phyloP scores from a whole-genome alignment of 2,329 filamentous ascomycete genomes.

The Nigrospora oryzae region DNA sequence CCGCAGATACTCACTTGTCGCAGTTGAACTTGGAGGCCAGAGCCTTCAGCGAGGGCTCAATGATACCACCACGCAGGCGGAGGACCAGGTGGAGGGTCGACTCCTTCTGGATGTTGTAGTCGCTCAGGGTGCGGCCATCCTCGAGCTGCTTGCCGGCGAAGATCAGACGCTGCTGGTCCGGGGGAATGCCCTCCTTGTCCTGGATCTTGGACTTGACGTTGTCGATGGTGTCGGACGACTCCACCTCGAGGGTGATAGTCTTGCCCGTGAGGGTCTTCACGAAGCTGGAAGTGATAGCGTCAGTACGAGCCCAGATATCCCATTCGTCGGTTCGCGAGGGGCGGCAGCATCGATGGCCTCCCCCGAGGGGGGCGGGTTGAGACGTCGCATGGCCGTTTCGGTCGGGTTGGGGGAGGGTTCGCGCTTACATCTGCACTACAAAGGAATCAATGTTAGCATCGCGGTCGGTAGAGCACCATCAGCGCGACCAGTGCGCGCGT shows the following conservation, averaged over 20 bases:
- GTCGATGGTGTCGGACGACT: slow-evolving; percentile 98
- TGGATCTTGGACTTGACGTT: slow-evolving; percentile 99
- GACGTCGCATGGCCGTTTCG: slow-evolving; percentile 16
- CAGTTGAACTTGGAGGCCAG: slow-evolving; percentile 99
- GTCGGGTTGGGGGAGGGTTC: slow-evolving; percentile 28
- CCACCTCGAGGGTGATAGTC: slow-evolving; percentile 99
- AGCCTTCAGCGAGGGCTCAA: slow-evolving; percentile 97
- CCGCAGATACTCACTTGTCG: slow-evolving; percentile 56
- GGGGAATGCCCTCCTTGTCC: slow-evolving; percentile 98
- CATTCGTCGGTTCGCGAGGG: slow-evolving; percentile 8
- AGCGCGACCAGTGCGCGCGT: slow-evolving; percentile 1
- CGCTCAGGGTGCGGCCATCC: slow-evolving; percentile 91
- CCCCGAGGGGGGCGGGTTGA: slow-evolving; percentile 8
- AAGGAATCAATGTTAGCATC: slow-evolving; percentile 35
- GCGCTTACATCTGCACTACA: slow-evolving; percentile 76
- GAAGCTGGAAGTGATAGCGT: slow-evolving; percentile 58
- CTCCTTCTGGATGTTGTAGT: slow-evolving; percentile 99
- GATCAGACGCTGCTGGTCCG: slow-evolving; percentile 97
- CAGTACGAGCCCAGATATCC: slow-evolving; percentile 6
- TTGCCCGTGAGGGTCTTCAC: slow-evolving; percentile 99
- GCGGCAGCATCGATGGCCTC: neutral
- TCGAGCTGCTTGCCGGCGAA: slow-evolving; percentile 99
- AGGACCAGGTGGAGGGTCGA: slow-evolving; percentile 97
- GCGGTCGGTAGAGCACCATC: neutral
- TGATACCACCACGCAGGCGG: slow-evolving; percentile 98